A percentile compares a stretch with the other conserved stretches of the same genome.
Evolutionary conservation across 2,329 filamentous ascomycete species (phyloP).

Genomic region (Rachicladosporium sp.): DNA sequence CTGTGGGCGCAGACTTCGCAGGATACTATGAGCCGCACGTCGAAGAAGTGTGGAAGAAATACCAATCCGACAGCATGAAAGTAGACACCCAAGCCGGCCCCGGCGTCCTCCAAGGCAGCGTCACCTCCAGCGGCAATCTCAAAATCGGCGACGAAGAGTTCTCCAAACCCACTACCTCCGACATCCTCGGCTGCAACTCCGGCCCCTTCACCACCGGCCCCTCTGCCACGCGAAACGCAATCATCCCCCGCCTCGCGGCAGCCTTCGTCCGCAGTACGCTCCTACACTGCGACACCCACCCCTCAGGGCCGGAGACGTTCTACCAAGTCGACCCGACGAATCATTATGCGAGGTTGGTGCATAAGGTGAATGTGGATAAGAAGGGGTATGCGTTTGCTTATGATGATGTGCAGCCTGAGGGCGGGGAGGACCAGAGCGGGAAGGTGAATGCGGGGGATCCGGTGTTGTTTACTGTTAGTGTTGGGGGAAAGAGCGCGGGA

Average conservation of each 20-base stretch:
- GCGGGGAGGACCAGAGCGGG: slow-evolving; percentile 43
- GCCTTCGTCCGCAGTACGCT: slow-evolving; percentile 67
- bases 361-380: slow-evolving; percentile 46
- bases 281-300: slow-evolving; percentile 31
- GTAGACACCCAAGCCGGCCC: slow-evolving; percentile 54
- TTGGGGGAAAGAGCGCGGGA: slow-evolving; percentile 29
- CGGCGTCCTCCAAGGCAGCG: slow-evolving; percentile 42
- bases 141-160: slow-evolving; percentile 41
- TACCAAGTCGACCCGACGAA: slow-evolving; percentile 29
- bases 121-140: slow-evolving; percentile 29
- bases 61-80: slow-evolving; percentile 31
- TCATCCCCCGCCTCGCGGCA: slow-evolving; percentile 64
- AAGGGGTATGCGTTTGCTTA: slow-evolving; percentile 57
- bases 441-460: slow-evolving; percentile 38
- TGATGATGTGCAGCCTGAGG: slow-evolving; percentile 53
- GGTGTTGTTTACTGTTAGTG: slow-evolving; percentile 32
- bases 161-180: slow-evolving; percentile 44
- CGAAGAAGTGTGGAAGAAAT: slow-evolving; percentile 41
- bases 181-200: slow-evolving; percentile 57
- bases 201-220: slow-evolving; percentile 45
- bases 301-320: slow-evolving; percentile 24
- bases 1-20: slow-evolving; percentile 37
- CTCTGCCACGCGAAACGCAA: slow-evolving; percentile 39
- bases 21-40: slow-evolving; percentile 44
- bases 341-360: slow-evolving; percentile 51